Conservation (phyloP, 2,329 filamentous ascomycete species). For the Dactylellina drechsleri region DNA sequence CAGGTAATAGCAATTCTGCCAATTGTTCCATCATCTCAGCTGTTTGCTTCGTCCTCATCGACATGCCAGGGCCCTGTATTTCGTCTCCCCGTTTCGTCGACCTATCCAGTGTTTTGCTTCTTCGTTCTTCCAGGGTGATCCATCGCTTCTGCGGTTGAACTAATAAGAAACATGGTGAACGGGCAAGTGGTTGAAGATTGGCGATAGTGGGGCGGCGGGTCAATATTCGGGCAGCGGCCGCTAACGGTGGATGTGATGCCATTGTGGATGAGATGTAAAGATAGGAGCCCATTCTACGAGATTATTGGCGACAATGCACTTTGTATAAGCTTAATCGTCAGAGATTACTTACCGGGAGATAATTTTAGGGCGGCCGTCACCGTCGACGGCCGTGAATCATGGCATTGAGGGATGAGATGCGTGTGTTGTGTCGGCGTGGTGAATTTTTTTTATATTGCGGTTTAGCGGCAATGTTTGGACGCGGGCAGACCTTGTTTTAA, state of each 20-base stretch:
- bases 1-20: constrained; percentile 30
- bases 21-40: constrained; percentile 22
- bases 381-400: constrained; percentile 30
- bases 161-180: constrained; percentile 2
- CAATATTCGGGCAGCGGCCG: constrained; percentile 13
- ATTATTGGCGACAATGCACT: constrained; percentile 7
- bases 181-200: constrained; percentile 13
- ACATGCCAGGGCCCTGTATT: not conserved
- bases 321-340: too few relatives aligned
- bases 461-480: constrained; percentile 3
- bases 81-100: not conserved
- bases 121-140: constrained; percentile 2
- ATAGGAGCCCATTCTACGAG: not conserved
- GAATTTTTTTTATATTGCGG: constrained; percentile 28
- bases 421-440: constrained; percentile 28
- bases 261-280: constrained; percentile 7
- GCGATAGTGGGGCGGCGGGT: constrained; percentile 27
- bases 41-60: constrained; percentile 25
- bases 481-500: not conserved
- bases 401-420: constrained; percentile 5
- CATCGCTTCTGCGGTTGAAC: constrained; percentile 3
- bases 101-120: not conserved
- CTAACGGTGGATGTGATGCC: constrained; percentile 24
- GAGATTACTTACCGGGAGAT: not conserved
- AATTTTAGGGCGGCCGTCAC: constrained; percentile 25